Conservation (phyloP, 2,329 filamentous ascomycete genomes). For the Cladosporium halotolerans region DNA sequence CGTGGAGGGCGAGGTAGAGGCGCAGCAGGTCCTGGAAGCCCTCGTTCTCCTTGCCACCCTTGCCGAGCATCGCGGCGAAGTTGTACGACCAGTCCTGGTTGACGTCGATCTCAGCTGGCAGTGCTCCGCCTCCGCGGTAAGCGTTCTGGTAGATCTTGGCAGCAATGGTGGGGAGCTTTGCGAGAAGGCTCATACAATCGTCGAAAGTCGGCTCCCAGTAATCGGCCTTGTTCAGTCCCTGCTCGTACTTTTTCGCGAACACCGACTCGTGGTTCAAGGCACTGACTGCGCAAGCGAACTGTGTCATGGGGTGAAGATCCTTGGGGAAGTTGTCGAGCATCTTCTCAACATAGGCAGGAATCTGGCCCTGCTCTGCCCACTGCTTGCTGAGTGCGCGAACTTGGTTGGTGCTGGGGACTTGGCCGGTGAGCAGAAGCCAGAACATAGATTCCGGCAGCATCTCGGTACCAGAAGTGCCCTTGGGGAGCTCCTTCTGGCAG, state of each 20-base stretch:
- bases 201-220: conserved; percentile 99
- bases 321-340: conserved; percentile 86
- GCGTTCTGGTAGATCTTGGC: conserved; percentile 96
- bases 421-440: conserved; percentile 91
- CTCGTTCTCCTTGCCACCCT: conserved; percentile 78
- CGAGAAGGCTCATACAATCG: conserved; percentile 85
- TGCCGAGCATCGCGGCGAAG: conserved; percentile 93
- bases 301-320: conserved; percentile 95
- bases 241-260: conserved; percentile 89
- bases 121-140: conserved; percentile 65
- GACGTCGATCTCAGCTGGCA: conserved; percentile 70
- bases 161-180: conserved; percentile 92
- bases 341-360: conserved; percentile 77
- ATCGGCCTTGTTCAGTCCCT: conserved; percentile 86
- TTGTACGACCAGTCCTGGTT: conserved; percentile 98
- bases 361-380: conserved; percentile 74
- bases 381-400: conserved; percentile 77
- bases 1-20: conserved; percentile 91
- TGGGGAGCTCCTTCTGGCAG: conserved; percentile 83
- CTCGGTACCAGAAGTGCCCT: conserved; percentile 84
- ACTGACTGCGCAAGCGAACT: conserved; percentile 90
- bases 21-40: conserved; percentile 93
- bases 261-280: conserved; percentile 92
- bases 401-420: conserved; percentile 78
- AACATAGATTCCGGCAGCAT: conserved; percentile 99